These are phyloP conservation scores for Carex cristatella DNA, from an alignment of 176 grass and related monocot genomes.

Conservation along the genomic window DNA sequence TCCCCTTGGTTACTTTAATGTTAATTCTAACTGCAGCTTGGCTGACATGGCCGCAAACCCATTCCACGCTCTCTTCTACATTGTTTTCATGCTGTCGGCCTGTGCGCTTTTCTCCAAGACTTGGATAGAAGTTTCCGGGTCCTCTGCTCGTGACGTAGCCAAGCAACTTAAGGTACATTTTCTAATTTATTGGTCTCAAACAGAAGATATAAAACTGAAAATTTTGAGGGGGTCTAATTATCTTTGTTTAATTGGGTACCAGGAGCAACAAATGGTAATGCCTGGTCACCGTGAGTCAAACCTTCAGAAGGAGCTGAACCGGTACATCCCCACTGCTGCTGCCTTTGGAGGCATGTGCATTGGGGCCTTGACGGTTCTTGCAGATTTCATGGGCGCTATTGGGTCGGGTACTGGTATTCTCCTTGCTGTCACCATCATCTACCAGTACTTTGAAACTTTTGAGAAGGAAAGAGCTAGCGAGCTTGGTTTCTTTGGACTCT, in stretches of 20 bases:
- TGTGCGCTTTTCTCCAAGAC: slow-evolving; percentile 88
- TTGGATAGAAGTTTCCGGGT: slow-evolving; percentile 93
- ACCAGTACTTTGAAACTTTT: slow-evolving; percentile 92
- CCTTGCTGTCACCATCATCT: slow-evolving; percentile 90
- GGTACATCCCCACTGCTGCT: slow-evolving; percentile 93
- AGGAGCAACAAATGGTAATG: slow-evolving; percentile 99
- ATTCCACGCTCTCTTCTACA: slow-evolving; percentile 86
- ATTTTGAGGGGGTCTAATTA: background rate
- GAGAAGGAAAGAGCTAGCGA: slow-evolving; percentile 91
- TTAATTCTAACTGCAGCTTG: slow-evolving; percentile 38
- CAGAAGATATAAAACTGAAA: background rate
- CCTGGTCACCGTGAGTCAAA: slow-evolving; percentile 92
- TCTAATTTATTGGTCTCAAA: background rate
- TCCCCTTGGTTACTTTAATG: background rate
- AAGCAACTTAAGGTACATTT: slow-evolving; percentile 82
- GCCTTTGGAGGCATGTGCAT: slow-evolving; percentile 94
- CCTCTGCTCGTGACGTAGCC: slow-evolving; percentile 84
- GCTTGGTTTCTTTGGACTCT: slow-evolving; percentile 89
- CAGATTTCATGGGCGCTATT: slow-evolving; percentile 94
- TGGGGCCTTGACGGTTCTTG: slow-evolving; percentile 81
- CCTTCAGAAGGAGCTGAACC: slow-evolving; percentile 85
- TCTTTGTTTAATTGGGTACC: background rate
- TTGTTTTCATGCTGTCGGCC: slow-evolving; percentile 81
- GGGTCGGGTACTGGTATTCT: slow-evolving; percentile 95
- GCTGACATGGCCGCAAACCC: slow-evolving; percentile 72